Evolutionary conservation across 2,329 filamentous ascomycete species (phyloP).

Genomic region (Colletotrichum graminicola): DNA sequence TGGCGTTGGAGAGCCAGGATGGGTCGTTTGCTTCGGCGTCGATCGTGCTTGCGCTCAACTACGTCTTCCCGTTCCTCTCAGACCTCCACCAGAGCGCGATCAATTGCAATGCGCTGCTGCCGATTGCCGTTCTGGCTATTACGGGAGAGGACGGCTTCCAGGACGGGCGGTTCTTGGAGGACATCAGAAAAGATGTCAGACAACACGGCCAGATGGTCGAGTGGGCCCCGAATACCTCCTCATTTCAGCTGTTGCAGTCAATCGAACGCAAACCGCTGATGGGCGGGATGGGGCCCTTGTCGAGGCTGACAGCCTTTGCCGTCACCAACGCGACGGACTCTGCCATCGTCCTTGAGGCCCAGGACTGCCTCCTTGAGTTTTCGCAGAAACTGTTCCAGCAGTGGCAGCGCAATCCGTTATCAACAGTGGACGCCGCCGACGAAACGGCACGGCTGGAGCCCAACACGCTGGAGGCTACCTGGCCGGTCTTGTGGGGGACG

Average conservation of each 20-base stretch:
- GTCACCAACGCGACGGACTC: constrained; percentile 66
- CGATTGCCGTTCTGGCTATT: constrained; percentile 75
- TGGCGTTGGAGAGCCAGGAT: constrained; percentile 72
- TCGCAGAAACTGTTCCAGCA: constrained; percentile 74
- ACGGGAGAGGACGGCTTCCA: constrained; percentile 80
- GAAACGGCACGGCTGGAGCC: constrained; percentile 73
- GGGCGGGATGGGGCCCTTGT: constrained; percentile 75
- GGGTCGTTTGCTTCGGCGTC: constrained; percentile 59
- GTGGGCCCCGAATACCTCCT: constrained; percentile 73
- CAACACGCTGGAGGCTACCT: constrained; percentile 74
- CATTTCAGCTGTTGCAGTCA: constrained; percentile 69
- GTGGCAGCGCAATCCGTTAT: constrained; percentile 82
- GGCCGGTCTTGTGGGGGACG: constrained; percentile 80
- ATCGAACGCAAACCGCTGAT: constrained; percentile 73
- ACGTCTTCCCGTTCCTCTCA: constrained; percentile 79
- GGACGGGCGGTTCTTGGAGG: constrained; percentile 79
- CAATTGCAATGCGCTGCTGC: constrained; percentile 77
- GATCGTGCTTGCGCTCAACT: constrained; percentile 80
- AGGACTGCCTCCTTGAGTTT: constrained; percentile 76
- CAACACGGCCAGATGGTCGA: constrained; percentile 68
- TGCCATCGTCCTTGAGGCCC: constrained; percentile 59
- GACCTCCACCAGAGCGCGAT: constrained; percentile 69
- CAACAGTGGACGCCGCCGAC: constrained; percentile 76
- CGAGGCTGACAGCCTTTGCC: constrained; percentile 73
- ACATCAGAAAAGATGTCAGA: constrained; percentile 75